Conservation (phyloP, 352 stramenopile species). For the Globisporangium parvum region DNA sequence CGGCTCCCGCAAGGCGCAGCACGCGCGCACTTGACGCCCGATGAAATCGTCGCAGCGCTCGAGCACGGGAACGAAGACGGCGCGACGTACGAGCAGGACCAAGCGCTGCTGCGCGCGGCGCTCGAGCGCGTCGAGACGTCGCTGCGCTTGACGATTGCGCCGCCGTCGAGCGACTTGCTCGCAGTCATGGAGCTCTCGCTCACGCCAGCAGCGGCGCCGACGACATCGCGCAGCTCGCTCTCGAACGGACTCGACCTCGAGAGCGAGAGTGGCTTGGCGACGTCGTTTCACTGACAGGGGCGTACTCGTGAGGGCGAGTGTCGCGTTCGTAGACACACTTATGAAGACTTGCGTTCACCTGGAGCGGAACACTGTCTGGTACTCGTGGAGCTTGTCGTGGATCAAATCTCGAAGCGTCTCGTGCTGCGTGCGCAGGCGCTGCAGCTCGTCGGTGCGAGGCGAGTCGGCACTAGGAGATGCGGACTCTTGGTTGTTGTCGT, state of each 20-base stretch:
- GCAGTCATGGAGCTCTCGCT: constrained; percentile 54
- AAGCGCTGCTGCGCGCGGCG: constrained; percentile 38
- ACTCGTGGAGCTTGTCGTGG: constrained; percentile 30
- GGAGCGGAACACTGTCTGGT: constrained; percentile 22
- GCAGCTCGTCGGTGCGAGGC: not conserved
- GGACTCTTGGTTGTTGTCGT: not conserved
- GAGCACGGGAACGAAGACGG: constrained; percentile 36
- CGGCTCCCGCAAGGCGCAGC: constrained; percentile 21
- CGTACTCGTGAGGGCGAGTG: too few relatives aligned
- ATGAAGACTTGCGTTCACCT: too few relatives aligned
- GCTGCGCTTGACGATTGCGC: constrained; percentile 43
- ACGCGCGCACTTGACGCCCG: constrained; percentile 20
- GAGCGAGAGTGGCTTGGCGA: constrained; percentile 10
- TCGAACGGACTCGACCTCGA: constrained; percentile 27
- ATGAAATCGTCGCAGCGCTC: constrained; percentile 43
- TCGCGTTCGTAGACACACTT: too few relatives aligned
- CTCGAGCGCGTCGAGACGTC: constrained; percentile 39
- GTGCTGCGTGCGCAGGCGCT: constrained; percentile 25
- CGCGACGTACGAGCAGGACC: constrained; percentile 50
- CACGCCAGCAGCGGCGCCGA: constrained; percentile 8
- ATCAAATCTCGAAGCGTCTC: constrained; percentile 27
- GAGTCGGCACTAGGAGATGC: not conserved
- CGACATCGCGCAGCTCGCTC: constrained; percentile 26
- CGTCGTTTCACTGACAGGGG: constrained; percentile 14
- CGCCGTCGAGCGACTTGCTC: constrained; percentile 52